Percentiles rank a stretch among this genome's conserved stretches.
These are phyloP conservation scores for Phytomonas sp. DNA, from an alignment of 208 protist genomes.

Conservation along the genomic window DNA sequence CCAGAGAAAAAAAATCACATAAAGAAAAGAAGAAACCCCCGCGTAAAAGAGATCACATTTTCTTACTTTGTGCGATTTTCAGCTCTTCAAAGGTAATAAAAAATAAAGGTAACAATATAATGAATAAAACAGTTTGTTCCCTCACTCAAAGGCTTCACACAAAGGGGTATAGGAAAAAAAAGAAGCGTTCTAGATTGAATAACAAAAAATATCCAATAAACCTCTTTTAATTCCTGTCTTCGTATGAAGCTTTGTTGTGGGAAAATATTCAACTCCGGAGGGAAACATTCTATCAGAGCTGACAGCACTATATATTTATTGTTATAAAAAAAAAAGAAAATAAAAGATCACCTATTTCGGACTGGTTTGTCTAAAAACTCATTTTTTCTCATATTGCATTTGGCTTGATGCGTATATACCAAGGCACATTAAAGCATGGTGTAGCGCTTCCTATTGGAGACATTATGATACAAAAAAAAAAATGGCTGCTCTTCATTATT, in stretches of 20 bases:
- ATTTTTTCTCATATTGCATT: neutral
- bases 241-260: neutral
- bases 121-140: conserved; percentile 3
- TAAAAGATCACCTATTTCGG: conserved; percentile 2
- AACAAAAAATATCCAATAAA: conserved; percentile 8
- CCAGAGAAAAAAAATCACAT: conserved; percentile 11
- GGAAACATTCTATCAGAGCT: neutral
- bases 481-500: conserved; percentile 12
- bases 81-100: conserved; percentile 2
- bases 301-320: conserved; percentile 1
- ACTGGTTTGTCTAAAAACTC: conserved; percentile 7
- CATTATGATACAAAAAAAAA: neutral
- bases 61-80: conserved; percentile 10
- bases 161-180: conserved; percentile 14
- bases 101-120: conserved; percentile 1
- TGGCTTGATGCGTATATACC: neutral
- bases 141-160: neutral
- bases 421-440: conserved; percentile 1
- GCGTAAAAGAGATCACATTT: conserved; percentile 11
- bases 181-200: neutral
- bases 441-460: neutral
- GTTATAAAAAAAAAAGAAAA: conserved; percentile 1
- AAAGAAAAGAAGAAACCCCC: conserved; percentile 15
- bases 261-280: neutral
- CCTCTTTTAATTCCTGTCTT: neutral